Base-by-base conservation (phyloP, 345 rosid species). In the Syzygium grande region DNA sequence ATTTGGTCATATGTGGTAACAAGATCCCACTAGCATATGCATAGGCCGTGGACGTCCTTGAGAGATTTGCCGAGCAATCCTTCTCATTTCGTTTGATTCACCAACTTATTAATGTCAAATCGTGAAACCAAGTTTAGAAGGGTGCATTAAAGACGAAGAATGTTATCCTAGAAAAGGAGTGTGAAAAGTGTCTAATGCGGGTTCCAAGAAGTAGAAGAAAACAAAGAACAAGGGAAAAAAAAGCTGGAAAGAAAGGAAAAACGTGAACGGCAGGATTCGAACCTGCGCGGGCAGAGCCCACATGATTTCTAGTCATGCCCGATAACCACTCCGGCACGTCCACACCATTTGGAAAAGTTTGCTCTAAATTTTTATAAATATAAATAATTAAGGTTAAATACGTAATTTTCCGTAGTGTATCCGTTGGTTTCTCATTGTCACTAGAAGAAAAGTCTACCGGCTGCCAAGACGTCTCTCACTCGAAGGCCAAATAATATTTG, bases 261-360 rank as follows among this genome's bases (percentile, higher is more conserved):
- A 3, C 94, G 93, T 93, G 94, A 41, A 89, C 95, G 94, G 95
- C 92, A 92, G 95, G 95, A 95, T 93, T 94, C 96, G 95, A 94
- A 94, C 96, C 96, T 94, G 96, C 95, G 96, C 96, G 95, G 94
- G 97, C 96, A 93, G 55, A 94, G 98, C 95, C 97, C 97, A 94
- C 96, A 94, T 95, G 96, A 95, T 94, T 95, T 95, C 97, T 95
- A 94, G 98, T 94, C 96, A 95, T 94, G 97, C 97, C 96, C 95
- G 96, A 94, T 94, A 94, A 95, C 97, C 98, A 94, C 97, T 95
- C 96, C 96, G 98, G 96, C 97, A 94, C 95, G 94, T 90, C 94
- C 98, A 95, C 94, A 15, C 6, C 7, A 1, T 43, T 43, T 43
- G 46, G 6, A 1, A 43, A 5, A 43, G 1, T 52, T 52, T 13